Base-by-base conservation (phyloP, 2,329 filamentous ascomycete genomes). In the Podosphaera leucotricha region DNA sequence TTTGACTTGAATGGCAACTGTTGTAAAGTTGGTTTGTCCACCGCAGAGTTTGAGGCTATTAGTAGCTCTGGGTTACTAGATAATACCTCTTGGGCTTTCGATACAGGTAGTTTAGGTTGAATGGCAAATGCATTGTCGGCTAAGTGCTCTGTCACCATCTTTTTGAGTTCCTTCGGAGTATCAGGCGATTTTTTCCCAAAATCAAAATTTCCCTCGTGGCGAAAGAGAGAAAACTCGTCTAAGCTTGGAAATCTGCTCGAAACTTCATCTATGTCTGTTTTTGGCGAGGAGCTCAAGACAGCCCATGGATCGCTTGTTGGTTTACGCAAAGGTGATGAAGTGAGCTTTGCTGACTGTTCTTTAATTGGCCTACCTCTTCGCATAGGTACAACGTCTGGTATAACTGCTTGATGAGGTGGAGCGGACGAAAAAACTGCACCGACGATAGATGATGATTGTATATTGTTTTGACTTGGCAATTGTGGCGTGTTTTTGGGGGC, bases 301-400 rank as follows among this genome's bases (percentile, higher is more conserved):
- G 84, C 84, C 58, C 95, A 98, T 0, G 90, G 90, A 59, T 98
- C 90, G 40, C 72, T 75, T 21, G 70, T 68, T 1, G 75, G 71
- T 37, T 77, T 75, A 49, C 77, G 71, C 51, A 75, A 71, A 0
- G 83, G 79, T 4, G 81, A 84, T 15, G 28, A 33, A 6, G 75
- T 70, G 53, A 64, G 78, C 55, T 73, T 76, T 46, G 50, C 35
- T 64, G 59, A 53, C 54, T 64, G 51, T 42, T 61, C 56, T 53
- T 66, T 69, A 3, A 68, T 66, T 4, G 85, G 80, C 48, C 84
- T 70, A 3, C 90, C 90, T 62, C 90, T 72, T 48, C 90, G 74
- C 90, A 95, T 95, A 0, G 87, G 90, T 33, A 81, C 77, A 48
- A 98, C 84, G 20, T 94, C 84, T 7, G 90, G 90, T 44, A 95